These are phyloP conservation scores for Xylaria sp. DNA, from an alignment of 2,329 filamentous ascomycete genomes.

Conservation along the genomic window DNA sequence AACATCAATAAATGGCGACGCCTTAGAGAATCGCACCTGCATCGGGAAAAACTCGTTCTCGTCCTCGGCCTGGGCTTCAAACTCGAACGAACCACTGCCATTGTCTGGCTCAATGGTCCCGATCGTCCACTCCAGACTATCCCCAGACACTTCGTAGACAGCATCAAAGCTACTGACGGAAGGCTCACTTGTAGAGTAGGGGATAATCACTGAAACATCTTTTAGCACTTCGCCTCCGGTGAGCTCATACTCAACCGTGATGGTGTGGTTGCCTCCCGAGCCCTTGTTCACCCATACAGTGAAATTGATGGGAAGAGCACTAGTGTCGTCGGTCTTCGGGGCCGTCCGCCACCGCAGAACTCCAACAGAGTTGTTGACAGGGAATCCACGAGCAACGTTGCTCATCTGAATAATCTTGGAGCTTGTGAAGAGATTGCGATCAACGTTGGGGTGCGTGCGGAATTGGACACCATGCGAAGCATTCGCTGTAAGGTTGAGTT, in stretches of 20 bases:
- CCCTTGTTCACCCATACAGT: slow-evolving; percentile 97
- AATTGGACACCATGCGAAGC: slow-evolving; percentile 83
- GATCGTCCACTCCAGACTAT: slow-evolving; percentile 90
- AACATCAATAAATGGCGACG: slow-evolving; percentile 81
- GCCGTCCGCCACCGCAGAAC: slow-evolving; percentile 89
- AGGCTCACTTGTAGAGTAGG: slow-evolving; percentile 79
- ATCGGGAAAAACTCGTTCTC: slow-evolving; percentile 98
- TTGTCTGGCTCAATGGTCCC: slow-evolving; percentile 80
- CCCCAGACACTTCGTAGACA: slow-evolving; percentile 86
- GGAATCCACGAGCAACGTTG: slow-evolving; percentile 83
- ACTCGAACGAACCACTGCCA: slow-evolving; percentile 83
- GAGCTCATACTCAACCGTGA: slow-evolving; percentile 94
- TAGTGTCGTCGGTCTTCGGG: slow-evolving; percentile 72
- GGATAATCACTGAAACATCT: slow-evolving; percentile 83
- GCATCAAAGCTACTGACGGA: slow-evolving; percentile 90
- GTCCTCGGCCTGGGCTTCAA: slow-evolving; percentile 80
- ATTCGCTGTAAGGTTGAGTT: slow-evolving; percentile 71
- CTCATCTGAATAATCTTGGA: slow-evolving; percentile 84
- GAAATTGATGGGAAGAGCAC: slow-evolving; percentile 86
- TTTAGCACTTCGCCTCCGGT: slow-evolving; percentile 72
- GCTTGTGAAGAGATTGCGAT: slow-evolving; percentile 78
- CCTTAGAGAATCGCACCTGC: slow-evolving; percentile 83
- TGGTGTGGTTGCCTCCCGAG: slow-evolving; percentile 70
- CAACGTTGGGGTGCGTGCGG: slow-evolving; percentile 93
- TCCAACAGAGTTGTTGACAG: slow-evolving; percentile 86